These are phyloP conservation scores for Cladophialophora psammophila DNA, from an alignment of 2,329 filamentous ascomycete species.

Conservation along the genomic window DNA sequence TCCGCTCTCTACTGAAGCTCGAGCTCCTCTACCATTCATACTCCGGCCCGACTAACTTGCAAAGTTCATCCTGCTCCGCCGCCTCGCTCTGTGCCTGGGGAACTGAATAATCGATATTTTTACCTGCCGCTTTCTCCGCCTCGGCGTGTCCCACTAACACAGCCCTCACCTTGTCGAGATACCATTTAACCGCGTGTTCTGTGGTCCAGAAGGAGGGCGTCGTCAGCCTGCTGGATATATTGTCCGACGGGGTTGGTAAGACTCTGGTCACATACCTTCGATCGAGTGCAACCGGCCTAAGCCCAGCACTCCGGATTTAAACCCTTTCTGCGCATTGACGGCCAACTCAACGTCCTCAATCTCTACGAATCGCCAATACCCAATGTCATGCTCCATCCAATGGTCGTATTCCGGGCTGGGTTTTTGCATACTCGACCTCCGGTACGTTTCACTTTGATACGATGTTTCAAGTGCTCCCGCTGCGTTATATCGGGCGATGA, in stretches of 20 bases:
- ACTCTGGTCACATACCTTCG: conserved; percentile 27
- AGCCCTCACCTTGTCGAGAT: conserved; percentile 34
- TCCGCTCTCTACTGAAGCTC: conserved; percentile 19
- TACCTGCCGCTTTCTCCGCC: conserved; percentile 30
- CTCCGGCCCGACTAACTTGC: conserved; percentile 35
- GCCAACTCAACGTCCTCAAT: conserved; percentile 37
- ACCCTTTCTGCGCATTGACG: conserved; percentile 36
- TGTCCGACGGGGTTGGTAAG: not conserved
- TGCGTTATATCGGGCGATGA: conserved; percentile 37
- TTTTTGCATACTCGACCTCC: conserved; percentile 33
- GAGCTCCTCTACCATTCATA: conserved; percentile 28
- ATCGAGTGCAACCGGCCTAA: conserved; percentile 32
- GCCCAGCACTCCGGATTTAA: conserved; percentile 33
- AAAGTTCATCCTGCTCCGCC: conserved; percentile 30
- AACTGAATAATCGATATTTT: conserved; percentile 36
- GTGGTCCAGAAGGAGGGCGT: not conserved
- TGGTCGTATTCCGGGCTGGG: conserved; percentile 34
- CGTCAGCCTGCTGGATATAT: conserved; percentile 17
- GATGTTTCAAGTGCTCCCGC: conserved; percentile 34
- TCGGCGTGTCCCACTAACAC: conserved; percentile 33
- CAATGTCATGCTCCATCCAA: conserved; percentile 39
- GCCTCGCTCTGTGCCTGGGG: conserved; percentile 34
- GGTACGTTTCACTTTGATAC: conserved; percentile 38
- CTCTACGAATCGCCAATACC: conserved; percentile 36
- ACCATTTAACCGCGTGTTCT: conserved; percentile 39